These are phyloP conservation scores for Lipomyces anomalus DNA, from an alignment of 805 yeast species.

Conservation along the genomic window DNA sequence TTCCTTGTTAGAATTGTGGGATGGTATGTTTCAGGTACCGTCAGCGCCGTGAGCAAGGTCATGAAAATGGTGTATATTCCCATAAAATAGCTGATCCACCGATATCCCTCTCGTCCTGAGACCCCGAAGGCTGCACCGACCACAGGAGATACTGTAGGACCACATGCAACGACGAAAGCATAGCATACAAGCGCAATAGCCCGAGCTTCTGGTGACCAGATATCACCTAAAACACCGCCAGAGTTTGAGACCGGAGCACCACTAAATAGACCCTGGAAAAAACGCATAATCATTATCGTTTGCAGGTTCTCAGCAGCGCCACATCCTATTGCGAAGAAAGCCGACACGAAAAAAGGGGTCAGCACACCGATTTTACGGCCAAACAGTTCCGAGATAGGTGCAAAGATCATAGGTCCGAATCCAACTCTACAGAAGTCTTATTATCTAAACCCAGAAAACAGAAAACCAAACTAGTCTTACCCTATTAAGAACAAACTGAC, in stretches of 20 bases:
- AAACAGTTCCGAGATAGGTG: slow-evolving; percentile 43
- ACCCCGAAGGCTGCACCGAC: slow-evolving; percentile 45
- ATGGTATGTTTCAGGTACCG: slow-evolving; percentile 36
- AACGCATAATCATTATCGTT: slow-evolving; percentile 48
- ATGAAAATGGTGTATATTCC: slow-evolving; percentile 41
- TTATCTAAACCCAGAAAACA: not conserved
- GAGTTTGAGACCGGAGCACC: slow-evolving; percentile 56
- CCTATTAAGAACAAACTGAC: slow-evolving; percentile 15
- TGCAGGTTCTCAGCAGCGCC: slow-evolving; percentile 49
- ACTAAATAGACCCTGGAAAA: slow-evolving; percentile 55
- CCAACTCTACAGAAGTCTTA: slow-evolving; percentile 10
- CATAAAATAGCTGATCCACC: slow-evolving; percentile 51
- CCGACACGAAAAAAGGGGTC: slow-evolving; percentile 38
- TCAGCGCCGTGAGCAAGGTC: slow-evolving; percentile 35
- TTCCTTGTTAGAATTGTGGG: slow-evolving; percentile 51
- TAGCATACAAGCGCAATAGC: slow-evolving; percentile 51
- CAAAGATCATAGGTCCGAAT: slow-evolving; percentile 60
- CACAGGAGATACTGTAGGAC: slow-evolving; percentile 44
- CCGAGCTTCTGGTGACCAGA: slow-evolving; percentile 45
- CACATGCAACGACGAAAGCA: slow-evolving; percentile 43
- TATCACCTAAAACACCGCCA: slow-evolving; percentile 57
- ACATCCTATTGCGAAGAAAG: slow-evolving; percentile 44
- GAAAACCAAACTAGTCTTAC: not conserved
- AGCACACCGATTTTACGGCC: slow-evolving; percentile 43
- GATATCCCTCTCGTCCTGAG: slow-evolving; percentile 45